These are phyloP conservation scores for Trichoderma gracile DNA, from an alignment of 2,329 filamentous ascomycete genomes.

Conservation along the genomic window DNA sequence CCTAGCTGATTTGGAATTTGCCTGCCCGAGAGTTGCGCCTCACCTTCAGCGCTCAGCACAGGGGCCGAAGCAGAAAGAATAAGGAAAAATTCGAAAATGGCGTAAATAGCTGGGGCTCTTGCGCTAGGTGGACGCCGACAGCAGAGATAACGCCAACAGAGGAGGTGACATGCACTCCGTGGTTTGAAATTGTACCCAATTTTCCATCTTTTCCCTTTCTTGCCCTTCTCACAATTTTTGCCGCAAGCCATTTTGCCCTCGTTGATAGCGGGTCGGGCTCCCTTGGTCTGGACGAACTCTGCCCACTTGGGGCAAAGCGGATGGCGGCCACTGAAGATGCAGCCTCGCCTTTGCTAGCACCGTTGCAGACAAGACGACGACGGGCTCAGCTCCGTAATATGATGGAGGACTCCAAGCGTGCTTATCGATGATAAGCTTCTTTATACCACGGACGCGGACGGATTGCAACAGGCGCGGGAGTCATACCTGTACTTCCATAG, in stretches of 20 bases:
- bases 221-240: neutral
- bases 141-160: slow-evolving; percentile 23
- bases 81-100: slow-evolving; percentile 16
- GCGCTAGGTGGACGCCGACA: slow-evolving; percentile 25
- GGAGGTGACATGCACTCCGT: slow-evolving; percentile 19
- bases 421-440: slow-evolving; percentile 22
- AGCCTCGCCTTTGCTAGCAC: neutral
- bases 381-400: neutral
- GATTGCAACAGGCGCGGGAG: neutral
- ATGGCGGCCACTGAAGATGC: neutral
- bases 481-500: neutral
- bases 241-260: slow-evolving; percentile 17
- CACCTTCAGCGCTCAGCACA: neutral
- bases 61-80: neutral
- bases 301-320: slow-evolving; percentile 19
- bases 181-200: slow-evolving; percentile 20
- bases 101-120: slow-evolving; percentile 26
- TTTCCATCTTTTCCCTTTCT: neutral
- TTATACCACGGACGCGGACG: neutral
- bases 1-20: slow-evolving; percentile 19
- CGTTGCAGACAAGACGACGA: neutral
- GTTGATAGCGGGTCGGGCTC: slow-evolving; percentile 22
- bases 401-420: slow-evolving; percentile 6
- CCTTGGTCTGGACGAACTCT: slow-evolving; percentile 13
- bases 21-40: neutral